phyloP scores from a whole-genome alignment of 2,329 filamentous ascomycete species.

The Diaporthe ampelina region DNA sequence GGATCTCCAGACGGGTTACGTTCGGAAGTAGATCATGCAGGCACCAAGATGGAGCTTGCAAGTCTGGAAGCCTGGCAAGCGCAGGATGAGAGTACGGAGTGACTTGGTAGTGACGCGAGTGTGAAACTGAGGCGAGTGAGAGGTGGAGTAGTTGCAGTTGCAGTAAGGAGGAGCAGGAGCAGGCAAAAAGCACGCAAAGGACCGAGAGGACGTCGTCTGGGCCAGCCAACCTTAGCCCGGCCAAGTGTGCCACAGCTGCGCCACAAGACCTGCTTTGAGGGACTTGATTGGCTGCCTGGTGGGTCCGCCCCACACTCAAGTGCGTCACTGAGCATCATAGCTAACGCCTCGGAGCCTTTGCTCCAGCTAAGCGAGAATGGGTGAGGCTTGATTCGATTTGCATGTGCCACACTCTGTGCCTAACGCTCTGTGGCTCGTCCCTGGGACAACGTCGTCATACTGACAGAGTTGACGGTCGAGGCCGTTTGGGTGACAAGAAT shows the following conservation, averaged over 20 bases:
- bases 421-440: not conserved
- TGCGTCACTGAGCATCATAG: constrained; percentile 27
- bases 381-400: constrained; percentile 26
- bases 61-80: too few relatives aligned
- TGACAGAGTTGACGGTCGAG: constrained; percentile 3
- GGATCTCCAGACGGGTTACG: not conserved
- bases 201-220: not conserved
- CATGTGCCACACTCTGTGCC: constrained; percentile 12
- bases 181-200: not conserved
- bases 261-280: not conserved
- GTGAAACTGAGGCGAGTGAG: not conserved
- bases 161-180: not conserved
- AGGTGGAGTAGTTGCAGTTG: not conserved
- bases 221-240: not conserved
- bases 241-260: constrained; percentile 19
- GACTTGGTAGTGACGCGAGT: constrained; percentile 2
- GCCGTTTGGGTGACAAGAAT: not conserved
- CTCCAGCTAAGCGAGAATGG: not conserved
- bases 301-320: not conserved
- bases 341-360: constrained; percentile 7
- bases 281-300: not conserved
- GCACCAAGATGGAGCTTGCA: constrained; percentile 14
- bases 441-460: constrained; percentile 27
- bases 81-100: not conserved
- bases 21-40: not conserved